Conservation (phyloP, 2,329 filamentous ascomycete species). For the Elsinoe batatas region DNA sequence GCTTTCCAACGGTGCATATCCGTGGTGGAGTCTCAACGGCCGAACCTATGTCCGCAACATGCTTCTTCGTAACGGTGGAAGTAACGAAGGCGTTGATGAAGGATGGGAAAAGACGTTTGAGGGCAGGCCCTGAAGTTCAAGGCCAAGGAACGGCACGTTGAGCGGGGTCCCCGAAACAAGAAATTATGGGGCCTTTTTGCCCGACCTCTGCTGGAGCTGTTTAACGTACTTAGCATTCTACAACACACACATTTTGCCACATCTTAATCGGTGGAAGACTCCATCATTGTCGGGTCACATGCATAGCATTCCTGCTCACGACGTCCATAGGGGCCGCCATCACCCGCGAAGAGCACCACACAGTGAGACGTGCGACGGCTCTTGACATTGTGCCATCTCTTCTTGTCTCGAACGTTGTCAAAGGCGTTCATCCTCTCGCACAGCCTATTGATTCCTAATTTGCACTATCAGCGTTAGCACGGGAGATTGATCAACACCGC, state of each 20-base stretch:
- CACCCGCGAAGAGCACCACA: no score
- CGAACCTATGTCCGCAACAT: background rate
- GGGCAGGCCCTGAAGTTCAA: background rate
- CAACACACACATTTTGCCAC: no score
- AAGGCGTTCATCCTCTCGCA: background rate
- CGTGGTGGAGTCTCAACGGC: background rate
- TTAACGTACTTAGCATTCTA: no score
- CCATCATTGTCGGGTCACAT: no score
- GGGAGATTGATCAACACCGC: background rate
- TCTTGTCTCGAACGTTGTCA: slow-evolving; percentile 1
- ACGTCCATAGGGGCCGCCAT: no score
- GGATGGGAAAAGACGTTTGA: background rate
- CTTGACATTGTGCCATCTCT: background rate
- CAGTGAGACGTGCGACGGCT: background rate
- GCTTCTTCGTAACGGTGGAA: background rate
- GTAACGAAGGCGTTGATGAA: background rate
- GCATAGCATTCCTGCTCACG: no score
- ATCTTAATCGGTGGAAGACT: no score
- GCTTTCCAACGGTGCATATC: background rate
- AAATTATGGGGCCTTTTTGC: background rate
- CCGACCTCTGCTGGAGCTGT: background rate
- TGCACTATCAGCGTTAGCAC: background rate
- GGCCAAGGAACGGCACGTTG: background rate
- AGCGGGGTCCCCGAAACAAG: background rate
- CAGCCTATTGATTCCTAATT: background rate